Percentiles rank a stretch among this genome's conserved stretches.
Conservation (phyloP, 257 asterid genomes). For the Penstemon barbatus region DNA sequence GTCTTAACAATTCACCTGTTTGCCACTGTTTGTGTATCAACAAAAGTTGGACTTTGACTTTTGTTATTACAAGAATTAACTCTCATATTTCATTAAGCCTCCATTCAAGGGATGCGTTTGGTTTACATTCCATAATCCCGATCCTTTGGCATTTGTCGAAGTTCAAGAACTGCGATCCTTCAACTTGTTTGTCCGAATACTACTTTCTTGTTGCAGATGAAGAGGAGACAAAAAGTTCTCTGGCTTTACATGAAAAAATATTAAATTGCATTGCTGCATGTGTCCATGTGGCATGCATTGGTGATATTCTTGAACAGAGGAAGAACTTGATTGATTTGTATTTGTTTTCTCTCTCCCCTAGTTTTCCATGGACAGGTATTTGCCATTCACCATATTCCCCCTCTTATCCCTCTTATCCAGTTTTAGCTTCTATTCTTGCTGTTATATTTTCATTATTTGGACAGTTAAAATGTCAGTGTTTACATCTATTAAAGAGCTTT, state of each 20-base stretch:
- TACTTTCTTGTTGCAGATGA: conserved; percentile 50
- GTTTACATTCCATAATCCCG: not conserved
- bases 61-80: conserved; percentile 4
- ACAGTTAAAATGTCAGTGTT: conserved; percentile 75
- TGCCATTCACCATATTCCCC: not conserved
- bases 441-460: conserved; percentile 24
- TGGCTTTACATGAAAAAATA: conserved; percentile 61
- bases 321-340: conserved; percentile 57
- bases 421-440: conserved; percentile 16
- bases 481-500: conserved; percentile 70
- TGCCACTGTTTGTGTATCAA: not conserved
- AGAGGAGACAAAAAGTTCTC: conserved; percentile 58
- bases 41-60: not conserved
- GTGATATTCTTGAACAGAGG: conserved; percentile 72
- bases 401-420: conserved; percentile 12
- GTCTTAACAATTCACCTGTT: not conserved
- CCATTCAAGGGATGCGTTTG: not conserved
- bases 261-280: conserved; percentile 68
- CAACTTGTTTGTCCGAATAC: conserved; percentile 24
- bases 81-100: conserved; percentile 7
- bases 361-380: conserved; percentile 80
- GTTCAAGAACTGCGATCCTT: not conserved
- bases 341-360: conserved; percentile 64
- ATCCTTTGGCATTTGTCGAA: too few species aligned
- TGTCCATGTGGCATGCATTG: conserved; percentile 62